These are phyloP conservation scores for Suillus luteus DNA, from an alignment of 768 basidiomycete genomes.

Conservation along the genomic window DNA sequence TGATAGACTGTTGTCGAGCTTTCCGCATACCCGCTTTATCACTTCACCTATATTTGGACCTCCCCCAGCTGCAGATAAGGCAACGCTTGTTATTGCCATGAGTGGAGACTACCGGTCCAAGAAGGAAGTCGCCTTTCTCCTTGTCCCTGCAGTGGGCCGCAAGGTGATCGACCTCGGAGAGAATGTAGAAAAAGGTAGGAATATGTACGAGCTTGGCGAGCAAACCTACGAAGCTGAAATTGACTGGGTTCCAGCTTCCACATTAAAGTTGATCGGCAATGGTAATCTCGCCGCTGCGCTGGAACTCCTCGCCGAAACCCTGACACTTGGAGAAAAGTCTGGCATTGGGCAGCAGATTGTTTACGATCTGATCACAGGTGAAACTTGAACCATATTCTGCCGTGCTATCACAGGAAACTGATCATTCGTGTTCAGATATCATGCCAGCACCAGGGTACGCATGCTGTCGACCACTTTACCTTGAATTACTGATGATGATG, in stretches of 20 bases:
- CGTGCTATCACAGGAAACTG: slow-evolving; percentile 9
- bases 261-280: slow-evolving; percentile 80
- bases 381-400: neutral
- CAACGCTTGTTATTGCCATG: slow-evolving; percentile 72
- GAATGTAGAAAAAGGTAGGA: slow-evolving; percentile 77
- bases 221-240: neutral
- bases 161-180: slow-evolving; percentile 82
- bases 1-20: slow-evolving; percentile 61
- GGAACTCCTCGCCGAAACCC: slow-evolving; percentile 80
- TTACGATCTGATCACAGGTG: slow-evolving; percentile 59
- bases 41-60: slow-evolving; percentile 79
- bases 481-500: slow-evolving; percentile 4
- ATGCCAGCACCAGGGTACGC: slow-evolving; percentile 64
- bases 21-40: slow-evolving; percentile 64
- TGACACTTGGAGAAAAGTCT: slow-evolving; percentile 82
- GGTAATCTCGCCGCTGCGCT: slow-evolving; percentile 74
- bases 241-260: slow-evolving; percentile 47
- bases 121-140: slow-evolving; percentile 74
- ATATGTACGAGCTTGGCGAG: neutral
- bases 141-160: slow-evolving; percentile 76
- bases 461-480: slow-evolving; percentile 6
- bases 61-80: slow-evolving; percentile 64
- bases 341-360: slow-evolving; percentile 72
- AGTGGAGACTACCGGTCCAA: slow-evolving; percentile 82
- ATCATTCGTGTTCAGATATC: slow-evolving; percentile 48